phyloP scores from a whole-genome alignment of 108 stramenopile genomes.

The Cyclotella sp. region DNA sequence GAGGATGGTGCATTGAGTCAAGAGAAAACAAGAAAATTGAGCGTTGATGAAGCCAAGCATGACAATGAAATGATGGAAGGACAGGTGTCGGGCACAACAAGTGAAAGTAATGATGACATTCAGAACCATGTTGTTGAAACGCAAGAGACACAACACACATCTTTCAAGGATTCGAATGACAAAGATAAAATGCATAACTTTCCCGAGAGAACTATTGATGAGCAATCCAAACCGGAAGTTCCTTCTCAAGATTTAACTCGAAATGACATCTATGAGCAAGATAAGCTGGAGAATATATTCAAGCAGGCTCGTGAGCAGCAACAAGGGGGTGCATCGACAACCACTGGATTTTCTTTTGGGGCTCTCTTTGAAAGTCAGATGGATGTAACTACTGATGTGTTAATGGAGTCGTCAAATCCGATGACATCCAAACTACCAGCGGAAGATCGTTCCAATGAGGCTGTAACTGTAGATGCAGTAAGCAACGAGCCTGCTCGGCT shows the following conservation, averaged over 20 bases:
- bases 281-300: conserved; percentile 78
- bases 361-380: background rate
- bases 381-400: background rate
- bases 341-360: conserved; percentile 51
- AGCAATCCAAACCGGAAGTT: background rate
- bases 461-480: background rate
- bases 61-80: too few species aligned
- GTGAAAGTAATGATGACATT: too few species aligned
- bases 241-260: background rate
- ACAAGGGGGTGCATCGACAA: background rate
- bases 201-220: background rate
- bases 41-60: conserved; percentile 30
- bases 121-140: background rate
- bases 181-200: conserved; percentile 4
- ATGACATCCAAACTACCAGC: background rate
- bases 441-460: background rate
- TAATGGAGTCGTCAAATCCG: background rate
- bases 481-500: background rate
- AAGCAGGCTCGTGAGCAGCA: conserved; percentile 62
- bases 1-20: conserved; percentile 14
- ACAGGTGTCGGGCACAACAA: too few species aligned
- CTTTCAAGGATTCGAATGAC: conserved; percentile 1
- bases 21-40: background rate
- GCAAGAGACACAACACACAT: background rate
- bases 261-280: conserved; percentile 66